Evolutionary conservation across 495 filamentous ascomycete genomes (phyloP).

Genomic region (Podospora conica): DNA sequence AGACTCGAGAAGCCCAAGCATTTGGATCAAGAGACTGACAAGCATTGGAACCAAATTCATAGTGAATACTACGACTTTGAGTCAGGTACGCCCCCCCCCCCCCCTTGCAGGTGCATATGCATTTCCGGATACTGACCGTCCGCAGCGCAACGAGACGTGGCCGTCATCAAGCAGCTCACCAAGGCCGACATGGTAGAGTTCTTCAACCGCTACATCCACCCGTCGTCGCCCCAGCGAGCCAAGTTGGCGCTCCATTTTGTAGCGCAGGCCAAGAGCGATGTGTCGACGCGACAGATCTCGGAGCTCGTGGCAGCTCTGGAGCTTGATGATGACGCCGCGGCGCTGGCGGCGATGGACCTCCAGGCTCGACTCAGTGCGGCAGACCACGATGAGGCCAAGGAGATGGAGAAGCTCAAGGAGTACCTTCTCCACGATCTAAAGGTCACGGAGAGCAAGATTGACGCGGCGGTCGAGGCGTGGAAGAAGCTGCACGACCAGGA

Average conservation of each 20-base stretch:
- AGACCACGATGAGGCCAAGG: slow-evolving; percentile 27
- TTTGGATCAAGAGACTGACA: slow-evolving; percentile 71
- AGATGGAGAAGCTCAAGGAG: slow-evolving; percentile 29
- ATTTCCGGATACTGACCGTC: background rate
- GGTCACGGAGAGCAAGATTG: slow-evolving; percentile 31
- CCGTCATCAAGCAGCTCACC: slow-evolving; percentile 62
- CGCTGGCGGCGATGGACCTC: slow-evolving; percentile 26
- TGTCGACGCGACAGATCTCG: slow-evolving; percentile 47
- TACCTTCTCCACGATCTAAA: slow-evolving; percentile 31
- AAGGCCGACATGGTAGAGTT: slow-evolving; percentile 77
- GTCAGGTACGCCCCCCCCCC: slow-evolving; percentile 56
- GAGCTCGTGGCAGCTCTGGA: slow-evolving; percentile 41
- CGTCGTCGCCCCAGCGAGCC: slow-evolving; percentile 62
- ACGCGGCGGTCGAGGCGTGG: slow-evolving; percentile 27
- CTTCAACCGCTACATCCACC: slow-evolving; percentile 69
- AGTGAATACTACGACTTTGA: slow-evolving; percentile 88
- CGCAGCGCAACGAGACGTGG: slow-evolving; percentile 68
- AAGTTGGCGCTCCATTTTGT: slow-evolving; percentile 79
- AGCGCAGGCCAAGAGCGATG: slow-evolving; percentile 54
- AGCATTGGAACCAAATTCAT: slow-evolving; percentile 79
- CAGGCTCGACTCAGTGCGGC: slow-evolving; percentile 32
- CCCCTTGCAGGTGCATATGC: slow-evolving; percentile 1
- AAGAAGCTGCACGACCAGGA: slow-evolving; percentile 48
- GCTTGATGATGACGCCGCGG: slow-evolving; percentile 14
- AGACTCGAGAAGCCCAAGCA: slow-evolving; percentile 91